Base-by-base conservation (phyloP, 2,329 filamentous ascomycete genomes). In the Aspergillaceae sp. region DNA sequence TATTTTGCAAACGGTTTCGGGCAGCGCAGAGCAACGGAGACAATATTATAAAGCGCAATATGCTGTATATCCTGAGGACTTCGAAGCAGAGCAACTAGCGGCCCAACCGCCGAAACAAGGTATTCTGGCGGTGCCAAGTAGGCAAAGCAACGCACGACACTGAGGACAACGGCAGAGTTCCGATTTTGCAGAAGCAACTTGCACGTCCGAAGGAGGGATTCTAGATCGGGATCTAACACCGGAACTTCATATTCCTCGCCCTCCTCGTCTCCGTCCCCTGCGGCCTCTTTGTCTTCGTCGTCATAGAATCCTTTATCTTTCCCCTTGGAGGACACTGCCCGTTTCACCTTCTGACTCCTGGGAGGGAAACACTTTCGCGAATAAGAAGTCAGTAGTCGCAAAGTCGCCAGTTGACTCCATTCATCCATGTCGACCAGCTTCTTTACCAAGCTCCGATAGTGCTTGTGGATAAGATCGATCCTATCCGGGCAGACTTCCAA, bases 361-460 rank as follows among this genome's bases (percentile, higher is more conserved):
- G 77, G 75, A 0, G 92, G 90, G 56, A 98, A 98, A 65, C 88
- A 96, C 61, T 80, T 86, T 45, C 92, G 80, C 2, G 87, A 82
- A 65, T 98, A 98, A 26, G 82, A 73, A 1, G 86, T 84, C 80
- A 97, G 83, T 53, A 98, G 73, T 35, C 82, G 79, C 56, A 98
- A 63, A 2, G 86, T 86, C 2, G 88, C 85, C 45, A 97, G 67
- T 68, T 98, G 92, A 37, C 89, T 86, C 92, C 92, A 98, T 69
- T 98, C 92, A 61, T 98, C 92, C 92, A 98, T 98, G 63, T 98
- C 92, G 27, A 96, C 88, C 44, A 97, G 72, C 72, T 96, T 95
- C 65, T 82, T 87, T 51, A 94, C 83, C 51, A 98, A 72, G 33
- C 79, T 76, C 43, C 87, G 81, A 68, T 97, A 98, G 62, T 95